phyloP scores from a whole-genome alignment of 2,329 filamentous ascomycete species.

The Aspergillus japonicus region DNA sequence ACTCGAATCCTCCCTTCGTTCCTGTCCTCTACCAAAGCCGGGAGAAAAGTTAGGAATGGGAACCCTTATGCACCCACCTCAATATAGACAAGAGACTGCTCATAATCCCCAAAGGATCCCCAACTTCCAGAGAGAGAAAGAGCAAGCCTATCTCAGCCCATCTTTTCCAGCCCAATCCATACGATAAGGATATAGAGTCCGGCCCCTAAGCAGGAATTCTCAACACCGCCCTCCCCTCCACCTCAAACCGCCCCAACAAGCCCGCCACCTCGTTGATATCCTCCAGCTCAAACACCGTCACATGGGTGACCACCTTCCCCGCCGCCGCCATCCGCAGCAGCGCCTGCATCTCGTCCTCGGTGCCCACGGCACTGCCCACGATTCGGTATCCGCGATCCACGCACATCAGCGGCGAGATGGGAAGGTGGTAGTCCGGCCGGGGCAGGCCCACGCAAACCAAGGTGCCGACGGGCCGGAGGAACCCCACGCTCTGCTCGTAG shows the following conservation, averaged over 20 bases:
- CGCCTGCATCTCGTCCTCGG: slow-evolving; percentile 40
- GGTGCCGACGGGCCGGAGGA: slow-evolving; percentile 39
- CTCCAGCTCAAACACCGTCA: slow-evolving; percentile 26
- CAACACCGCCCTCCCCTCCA: slow-evolving; percentile 28
- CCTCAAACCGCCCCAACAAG: slow-evolving; percentile 23
- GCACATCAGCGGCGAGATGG: slow-evolving; percentile 42
- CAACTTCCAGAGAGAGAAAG: too few relatives aligned
- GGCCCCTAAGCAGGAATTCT: slow-evolving; percentile 21
- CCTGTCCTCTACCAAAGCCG: too few relatives aligned
- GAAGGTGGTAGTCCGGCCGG: slow-evolving; percentile 38
- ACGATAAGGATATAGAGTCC: too few relatives aligned
- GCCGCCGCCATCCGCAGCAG: slow-evolving; percentile 36
- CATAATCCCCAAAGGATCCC: too few relatives aligned
- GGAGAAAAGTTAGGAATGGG: too few relatives aligned
- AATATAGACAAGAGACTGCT: too few relatives aligned
- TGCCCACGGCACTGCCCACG: slow-evolving; percentile 41
- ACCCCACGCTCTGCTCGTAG: slow-evolving; percentile 36
- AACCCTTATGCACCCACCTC: too few relatives aligned
- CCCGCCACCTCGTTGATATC: slow-evolving; percentile 25
- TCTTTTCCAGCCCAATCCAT: too few relatives aligned
- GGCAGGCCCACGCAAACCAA: slow-evolving; percentile 44
- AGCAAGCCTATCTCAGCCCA: too few relatives aligned
- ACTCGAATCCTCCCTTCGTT: too few relatives aligned
- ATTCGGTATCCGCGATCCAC: slow-evolving; percentile 34
- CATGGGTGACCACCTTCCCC: slow-evolving; percentile 30